Evolutionary conservation across 129 eudicot genomes (phyloP).

Genomic region (Helianthus annuus): DNA sequence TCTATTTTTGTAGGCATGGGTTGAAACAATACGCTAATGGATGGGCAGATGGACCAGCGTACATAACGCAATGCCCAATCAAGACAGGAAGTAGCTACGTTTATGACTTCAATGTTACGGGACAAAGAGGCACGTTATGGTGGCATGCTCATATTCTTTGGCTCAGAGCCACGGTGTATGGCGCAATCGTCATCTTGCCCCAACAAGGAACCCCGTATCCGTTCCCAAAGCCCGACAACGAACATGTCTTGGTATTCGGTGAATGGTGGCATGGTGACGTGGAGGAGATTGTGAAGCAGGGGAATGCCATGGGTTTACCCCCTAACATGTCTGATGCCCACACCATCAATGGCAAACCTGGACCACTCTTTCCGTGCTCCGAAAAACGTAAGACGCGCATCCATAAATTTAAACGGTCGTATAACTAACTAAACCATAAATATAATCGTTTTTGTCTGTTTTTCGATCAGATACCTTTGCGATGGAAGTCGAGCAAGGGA

Average conservation of each 20-base stretch:
- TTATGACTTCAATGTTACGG: slow-evolving; percentile 40
- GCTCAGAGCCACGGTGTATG: slow-evolving; percentile 56
- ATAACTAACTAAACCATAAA: background rate
- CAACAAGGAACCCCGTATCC: slow-evolving; percentile 53
- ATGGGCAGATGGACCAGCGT: slow-evolving; percentile 61
- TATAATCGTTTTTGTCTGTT: background rate
- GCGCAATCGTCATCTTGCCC: slow-evolving; percentile 54
- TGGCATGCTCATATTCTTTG: slow-evolving; percentile 58
- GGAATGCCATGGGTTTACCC: slow-evolving; percentile 50
- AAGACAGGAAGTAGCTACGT: slow-evolving; percentile 39
- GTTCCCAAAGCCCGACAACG: slow-evolving; percentile 42
- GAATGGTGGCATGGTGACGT: slow-evolving; percentile 58
- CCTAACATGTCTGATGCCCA: slow-evolving; percentile 54
- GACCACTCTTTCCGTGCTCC: slow-evolving; percentile 49
- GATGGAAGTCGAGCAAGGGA: slow-evolving; percentile 51
- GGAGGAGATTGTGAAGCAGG: slow-evolving; percentile 45
- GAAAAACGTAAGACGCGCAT: slow-evolving; percentile 42
- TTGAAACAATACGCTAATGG: slow-evolving; percentile 49
- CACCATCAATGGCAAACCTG: slow-evolving; percentile 57
- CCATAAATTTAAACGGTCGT: background rate
- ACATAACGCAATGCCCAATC: slow-evolving; percentile 54
- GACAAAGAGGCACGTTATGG: slow-evolving; percentile 55
- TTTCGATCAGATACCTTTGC: slow-evolving; percentile 40
- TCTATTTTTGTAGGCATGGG: slow-evolving; percentile 39
- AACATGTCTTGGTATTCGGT: slow-evolving; percentile 39